phyloP scores from a whole-genome alignment of 768 basidiomycete species.

The Xerocomellus chrysenteron region DNA sequence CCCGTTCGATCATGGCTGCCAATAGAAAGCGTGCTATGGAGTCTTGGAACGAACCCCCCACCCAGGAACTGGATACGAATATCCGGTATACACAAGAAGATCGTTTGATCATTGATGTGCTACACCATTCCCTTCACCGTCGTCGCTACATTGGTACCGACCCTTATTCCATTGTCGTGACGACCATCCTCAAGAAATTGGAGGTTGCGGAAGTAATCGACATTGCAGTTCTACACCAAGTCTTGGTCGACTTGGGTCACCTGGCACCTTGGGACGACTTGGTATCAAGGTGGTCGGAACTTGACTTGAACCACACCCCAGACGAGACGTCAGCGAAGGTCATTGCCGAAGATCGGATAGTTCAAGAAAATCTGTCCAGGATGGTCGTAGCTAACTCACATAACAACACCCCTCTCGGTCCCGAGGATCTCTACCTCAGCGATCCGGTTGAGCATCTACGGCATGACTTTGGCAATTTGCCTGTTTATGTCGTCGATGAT shows the following conservation, averaged over 20 bases:
- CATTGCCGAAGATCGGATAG: conserved; percentile 31
- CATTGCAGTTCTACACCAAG: conserved; percentile 36
- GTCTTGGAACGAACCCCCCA: conserved; percentile 32
- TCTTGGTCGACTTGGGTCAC: conserved; percentile 71
- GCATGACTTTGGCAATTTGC: conserved; percentile 80
- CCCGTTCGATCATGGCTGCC: conserved; percentile 38
- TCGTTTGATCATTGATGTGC: conserved; percentile 54
- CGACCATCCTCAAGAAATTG: conserved; percentile 59
- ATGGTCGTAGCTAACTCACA: conserved; percentile 1
- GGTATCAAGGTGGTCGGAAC: conserved; percentile 38
- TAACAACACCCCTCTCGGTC: conserved; percentile 44
- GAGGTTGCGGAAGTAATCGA: conserved; percentile 36
- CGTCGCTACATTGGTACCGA: conserved; percentile 54
- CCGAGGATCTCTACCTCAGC: conserved; percentile 58
- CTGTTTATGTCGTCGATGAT: conserved; percentile 89
- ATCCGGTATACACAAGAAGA: conserved; percentile 53
- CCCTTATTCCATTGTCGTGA: conserved; percentile 54
- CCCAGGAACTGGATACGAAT: conserved; percentile 27
- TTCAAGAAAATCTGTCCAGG: conserved; percentile 19
- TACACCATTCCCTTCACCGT: conserved; percentile 52
- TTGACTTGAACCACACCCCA: conserved; percentile 27
- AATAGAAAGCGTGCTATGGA: conserved; percentile 31
- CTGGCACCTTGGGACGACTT: conserved; percentile 81
- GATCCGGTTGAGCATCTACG: conserved; percentile 73
- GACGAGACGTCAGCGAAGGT: conserved; percentile 32